Evolutionary conservation across 768 basidiomycete genomes (phyloP).

Genomic region (Suillus lakei): DNA sequence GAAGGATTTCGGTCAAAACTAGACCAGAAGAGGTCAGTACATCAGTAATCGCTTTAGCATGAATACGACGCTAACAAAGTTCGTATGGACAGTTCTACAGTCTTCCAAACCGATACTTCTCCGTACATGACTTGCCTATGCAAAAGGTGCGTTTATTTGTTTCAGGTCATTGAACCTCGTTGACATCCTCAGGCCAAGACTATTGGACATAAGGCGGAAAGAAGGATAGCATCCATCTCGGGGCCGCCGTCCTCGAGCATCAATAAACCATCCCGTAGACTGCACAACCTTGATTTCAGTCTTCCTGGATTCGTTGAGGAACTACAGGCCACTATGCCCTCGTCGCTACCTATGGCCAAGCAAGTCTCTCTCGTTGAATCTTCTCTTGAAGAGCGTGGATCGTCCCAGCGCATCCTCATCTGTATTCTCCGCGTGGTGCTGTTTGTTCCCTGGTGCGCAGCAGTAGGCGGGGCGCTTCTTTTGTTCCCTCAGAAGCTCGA

Average conservation of each 20-base stretch:
- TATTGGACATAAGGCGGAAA: slow-evolving; percentile 25
- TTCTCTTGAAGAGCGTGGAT: background rate
- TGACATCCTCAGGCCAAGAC: slow-evolving; percentile 6
- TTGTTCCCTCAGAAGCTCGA: slow-evolving; percentile 34
- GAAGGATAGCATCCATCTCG: slow-evolving; percentile 23
- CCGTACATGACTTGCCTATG: slow-evolving; percentile 26
- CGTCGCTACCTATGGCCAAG: background rate
- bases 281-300: slow-evolving; percentile 13
- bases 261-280: slow-evolving; percentile 11
- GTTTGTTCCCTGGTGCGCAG: slow-evolving; percentile 42
- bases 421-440: slow-evolving; percentile 21
- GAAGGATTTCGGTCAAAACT: slow-evolving; percentile 28
- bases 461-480: slow-evolving; percentile 38
- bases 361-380: background rate
- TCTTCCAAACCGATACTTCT: slow-evolving; percentile 35
- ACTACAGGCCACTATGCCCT: background rate
- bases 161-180: background rate
- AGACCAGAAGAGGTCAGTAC: slow-evolving; percentile 33
- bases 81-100: slow-evolving; percentile 28
- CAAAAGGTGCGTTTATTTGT: slow-evolving; percentile 17
- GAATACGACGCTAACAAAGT: background rate
- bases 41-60: background rate
- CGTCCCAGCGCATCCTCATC: background rate
- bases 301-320: slow-evolving; percentile 20
- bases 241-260: slow-evolving; percentile 20